Percentiles rank a stretch among this genome's conserved stretches.
Evolutionary conservation across 2,329 filamentous ascomycete species (phyloP).

Genomic region (Furcasterigmium sp.): DNA sequence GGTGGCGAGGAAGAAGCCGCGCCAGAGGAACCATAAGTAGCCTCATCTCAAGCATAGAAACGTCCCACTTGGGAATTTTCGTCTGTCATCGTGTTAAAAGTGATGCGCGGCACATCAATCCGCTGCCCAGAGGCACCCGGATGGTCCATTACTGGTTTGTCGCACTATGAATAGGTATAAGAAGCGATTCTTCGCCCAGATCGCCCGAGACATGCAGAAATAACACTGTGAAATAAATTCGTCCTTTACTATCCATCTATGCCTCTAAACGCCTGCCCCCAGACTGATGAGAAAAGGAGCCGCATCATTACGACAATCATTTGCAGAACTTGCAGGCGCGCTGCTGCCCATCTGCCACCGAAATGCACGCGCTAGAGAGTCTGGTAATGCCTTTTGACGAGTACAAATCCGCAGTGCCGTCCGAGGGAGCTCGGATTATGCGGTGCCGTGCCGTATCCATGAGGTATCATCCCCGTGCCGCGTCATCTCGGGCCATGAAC

Average conservation of each 20-base stretch:
- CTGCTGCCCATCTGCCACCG: no score
- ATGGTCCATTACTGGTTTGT: no score
- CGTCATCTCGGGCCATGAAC: no score
- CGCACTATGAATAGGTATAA: neutral
- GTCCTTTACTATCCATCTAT: slow-evolving; percentile 6
- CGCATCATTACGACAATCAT: slow-evolving; percentile 3
- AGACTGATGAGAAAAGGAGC: slow-evolving; percentile 2
- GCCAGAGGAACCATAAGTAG: neutral
- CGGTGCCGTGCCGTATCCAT: neutral
- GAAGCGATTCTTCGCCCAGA: neutral
- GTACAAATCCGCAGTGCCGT: neutral
- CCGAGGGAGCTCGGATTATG: neutral
- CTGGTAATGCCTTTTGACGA: no score
- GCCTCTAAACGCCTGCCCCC: slow-evolving; percentile 14
- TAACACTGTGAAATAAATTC: neutral
- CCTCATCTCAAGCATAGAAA: no score
- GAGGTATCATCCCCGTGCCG: no score
- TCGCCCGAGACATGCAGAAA: neutral
- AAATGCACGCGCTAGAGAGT: no score
- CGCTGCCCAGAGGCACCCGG: neutral
- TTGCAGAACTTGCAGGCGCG: no score
- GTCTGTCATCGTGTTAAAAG: no score
- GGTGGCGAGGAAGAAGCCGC: slow-evolving; percentile 15
- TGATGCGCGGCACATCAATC: no score
- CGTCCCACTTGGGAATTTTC: no score